These are phyloP conservation scores for Aspergillus sp. DNA, from an alignment of 2,329 filamentous ascomycete genomes.

Conservation along the genomic window DNA sequence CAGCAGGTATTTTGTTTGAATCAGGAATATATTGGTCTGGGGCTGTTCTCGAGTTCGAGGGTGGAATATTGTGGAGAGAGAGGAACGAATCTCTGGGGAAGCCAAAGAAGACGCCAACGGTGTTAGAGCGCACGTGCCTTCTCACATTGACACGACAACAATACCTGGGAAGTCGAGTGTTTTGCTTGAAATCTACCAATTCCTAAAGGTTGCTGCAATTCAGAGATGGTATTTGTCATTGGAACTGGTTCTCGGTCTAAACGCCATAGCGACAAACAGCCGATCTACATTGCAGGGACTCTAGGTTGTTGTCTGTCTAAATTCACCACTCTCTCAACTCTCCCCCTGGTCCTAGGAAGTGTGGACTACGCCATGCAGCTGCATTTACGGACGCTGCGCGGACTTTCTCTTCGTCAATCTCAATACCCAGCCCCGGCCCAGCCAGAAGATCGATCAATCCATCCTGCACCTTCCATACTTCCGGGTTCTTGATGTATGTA, in stretches of 20 bases:
- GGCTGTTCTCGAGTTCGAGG: not conserved
- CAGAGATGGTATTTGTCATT: too few relatives aligned
- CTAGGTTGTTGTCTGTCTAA: too few relatives aligned
- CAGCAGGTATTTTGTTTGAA: too few relatives aligned
- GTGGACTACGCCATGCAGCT: conserved; percentile 55
- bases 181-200: too few relatives aligned
- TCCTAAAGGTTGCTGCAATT: too few relatives aligned
- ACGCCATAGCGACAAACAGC: not conserved
- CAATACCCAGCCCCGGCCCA: conserved; percentile 66
- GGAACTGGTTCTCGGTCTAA: too few relatives aligned
- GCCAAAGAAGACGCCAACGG: not conserved
- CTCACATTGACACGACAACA: not conserved
- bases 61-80: not conserved
- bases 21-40: too few relatives aligned
- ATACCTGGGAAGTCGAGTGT: too few relatives aligned
- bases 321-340: conserved; percentile 14
- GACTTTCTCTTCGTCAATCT: conserved; percentile 69
- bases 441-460: conserved; percentile 63
- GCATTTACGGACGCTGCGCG: conserved; percentile 58
- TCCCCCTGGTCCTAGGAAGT: conserved; percentile 14
- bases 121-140: not conserved
- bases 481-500: conserved; percentile 65
- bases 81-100: not conserved
- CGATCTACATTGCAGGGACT: not conserved
- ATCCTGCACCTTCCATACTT: conserved; percentile 64